Evolutionary conservation across 2,329 filamentous ascomycete genomes (phyloP).

Genomic region (Phyllachora maydis): DNA sequence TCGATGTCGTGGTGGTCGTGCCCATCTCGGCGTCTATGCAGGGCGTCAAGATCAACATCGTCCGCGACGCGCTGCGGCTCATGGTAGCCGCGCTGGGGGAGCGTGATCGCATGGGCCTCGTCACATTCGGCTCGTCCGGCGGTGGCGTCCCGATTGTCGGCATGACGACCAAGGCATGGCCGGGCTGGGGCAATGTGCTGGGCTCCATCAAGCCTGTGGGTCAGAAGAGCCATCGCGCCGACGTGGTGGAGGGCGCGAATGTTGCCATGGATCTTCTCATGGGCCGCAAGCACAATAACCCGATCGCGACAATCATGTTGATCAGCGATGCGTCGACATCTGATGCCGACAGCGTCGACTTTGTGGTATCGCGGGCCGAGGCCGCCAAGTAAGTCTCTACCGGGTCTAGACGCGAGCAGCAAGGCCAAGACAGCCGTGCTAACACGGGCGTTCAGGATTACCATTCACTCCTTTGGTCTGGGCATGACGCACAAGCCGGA

Average conservation of each 20-base stretch:
- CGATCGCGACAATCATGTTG: slow-evolving; percentile 82
- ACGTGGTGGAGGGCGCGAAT: slow-evolving; percentile 94
- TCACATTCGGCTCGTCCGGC: slow-evolving; percentile 88
- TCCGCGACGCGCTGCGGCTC: slow-evolving; percentile 81
- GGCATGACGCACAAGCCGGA: slow-evolving; percentile 96
- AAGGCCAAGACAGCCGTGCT: no score
- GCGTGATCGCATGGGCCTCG: slow-evolving; percentile 86
- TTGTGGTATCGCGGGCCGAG: slow-evolving; percentile 89
- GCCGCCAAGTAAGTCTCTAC: slow-evolving; percentile 95
- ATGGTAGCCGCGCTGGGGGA: slow-evolving; percentile 80
- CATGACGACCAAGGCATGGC: slow-evolving; percentile 93
- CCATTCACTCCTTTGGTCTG: slow-evolving; percentile 89
- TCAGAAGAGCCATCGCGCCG: slow-evolving; percentile 88
- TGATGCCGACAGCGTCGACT: slow-evolving; percentile 88
- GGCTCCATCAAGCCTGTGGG: slow-evolving; percentile 80
- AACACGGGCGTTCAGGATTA: no score
- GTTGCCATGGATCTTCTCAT: slow-evolving; percentile 97
- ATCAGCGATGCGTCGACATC: slow-evolving; percentile 96
- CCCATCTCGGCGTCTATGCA: slow-evolving; percentile 98
- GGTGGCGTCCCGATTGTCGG: slow-evolving; percentile 91
- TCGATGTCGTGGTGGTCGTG: slow-evolving; percentile 91
- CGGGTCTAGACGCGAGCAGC: no score
- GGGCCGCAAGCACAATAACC: slow-evolving; percentile 92
- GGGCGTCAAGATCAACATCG: slow-evolving; percentile 90
- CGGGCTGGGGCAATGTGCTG: slow-evolving; percentile 72